Conservation (phyloP, 139 green algal species). For the Micromonas commoda region DNA sequence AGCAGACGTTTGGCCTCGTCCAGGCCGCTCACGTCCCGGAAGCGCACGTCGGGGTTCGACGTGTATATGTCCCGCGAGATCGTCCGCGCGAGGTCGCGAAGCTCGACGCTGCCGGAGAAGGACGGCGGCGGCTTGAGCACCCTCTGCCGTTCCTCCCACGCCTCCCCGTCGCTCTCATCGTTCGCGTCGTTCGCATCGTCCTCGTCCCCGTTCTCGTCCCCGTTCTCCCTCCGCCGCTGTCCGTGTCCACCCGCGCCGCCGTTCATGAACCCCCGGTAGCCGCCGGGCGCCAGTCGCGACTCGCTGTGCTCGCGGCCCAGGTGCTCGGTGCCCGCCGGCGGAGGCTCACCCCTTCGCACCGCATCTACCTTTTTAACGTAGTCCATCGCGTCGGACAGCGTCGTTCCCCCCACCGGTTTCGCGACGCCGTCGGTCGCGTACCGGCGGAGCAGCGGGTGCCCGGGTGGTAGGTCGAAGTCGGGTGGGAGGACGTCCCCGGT, state of each 20-base stretch:
- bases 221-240: too few species aligned
- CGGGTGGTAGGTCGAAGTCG: background rate
- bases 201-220: background rate
- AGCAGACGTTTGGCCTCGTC: conserved; percentile 59
- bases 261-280: background rate
- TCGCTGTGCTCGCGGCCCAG: background rate
- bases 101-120: conserved; percentile 14
- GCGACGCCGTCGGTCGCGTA: background rate
- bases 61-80: conserved; percentile 38
- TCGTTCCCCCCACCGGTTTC: background rate
- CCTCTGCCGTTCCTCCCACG: background rate
- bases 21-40: conserved; percentile 63
- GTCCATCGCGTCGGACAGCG: background rate
- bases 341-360: background rate
- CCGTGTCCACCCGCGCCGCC: too few species aligned
- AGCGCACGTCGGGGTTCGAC: conserved; percentile 38
- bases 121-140: conserved; percentile 4
- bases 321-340: background rate
- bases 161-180: background rate
- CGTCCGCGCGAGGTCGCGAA: conserved; percentile 24
- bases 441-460: background rate
- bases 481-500: background rate
- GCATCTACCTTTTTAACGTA: background rate
- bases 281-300: background rate
- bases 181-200: background rate